Conservation (phyloP, 2,329 filamentous ascomycete genomes). For the Fusarium sp. region DNA sequence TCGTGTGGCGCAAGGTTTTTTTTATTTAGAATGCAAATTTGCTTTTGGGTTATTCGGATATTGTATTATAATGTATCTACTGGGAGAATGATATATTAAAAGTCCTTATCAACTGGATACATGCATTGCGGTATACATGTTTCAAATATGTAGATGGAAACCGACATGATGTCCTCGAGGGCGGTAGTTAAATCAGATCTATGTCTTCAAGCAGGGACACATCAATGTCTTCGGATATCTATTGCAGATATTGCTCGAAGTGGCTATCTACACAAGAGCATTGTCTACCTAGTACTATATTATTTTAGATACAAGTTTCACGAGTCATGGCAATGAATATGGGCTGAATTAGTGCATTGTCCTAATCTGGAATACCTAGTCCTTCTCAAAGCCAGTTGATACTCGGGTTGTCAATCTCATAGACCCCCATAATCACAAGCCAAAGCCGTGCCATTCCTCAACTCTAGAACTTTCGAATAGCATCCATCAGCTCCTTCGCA, state of each 20-base stretch:
- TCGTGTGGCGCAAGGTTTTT: neutral
- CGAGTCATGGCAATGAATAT: neutral
- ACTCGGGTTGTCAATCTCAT: neutral
- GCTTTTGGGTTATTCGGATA: neutral
- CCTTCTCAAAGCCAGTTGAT: neutral
- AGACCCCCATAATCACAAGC: neutral
- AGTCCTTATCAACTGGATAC: neutral
- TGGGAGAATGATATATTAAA: neutral
- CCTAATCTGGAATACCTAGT: neutral
- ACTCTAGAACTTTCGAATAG: slow-evolving; percentile 29
- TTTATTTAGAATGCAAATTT: neutral
- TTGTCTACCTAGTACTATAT: neutral
- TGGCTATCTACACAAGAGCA: neutral
- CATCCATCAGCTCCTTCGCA: slow-evolving; percentile 26
- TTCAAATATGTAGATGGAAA: neutral
- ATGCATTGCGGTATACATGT: neutral
- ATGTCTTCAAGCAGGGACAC: neutral
- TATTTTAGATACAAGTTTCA: neutral
- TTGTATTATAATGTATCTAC: neutral
- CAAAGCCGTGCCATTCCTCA: neutral
- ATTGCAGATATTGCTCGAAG: neutral
- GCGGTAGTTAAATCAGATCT: neutral
- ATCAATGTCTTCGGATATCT: neutral
- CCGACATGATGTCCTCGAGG: neutral
- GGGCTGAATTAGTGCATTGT: neutral